Evolutionary conservation across 83 land plant genomes (phyloP), one percentile per base, ranked within the genome.

Genomic region (Picea abies): DNA sequence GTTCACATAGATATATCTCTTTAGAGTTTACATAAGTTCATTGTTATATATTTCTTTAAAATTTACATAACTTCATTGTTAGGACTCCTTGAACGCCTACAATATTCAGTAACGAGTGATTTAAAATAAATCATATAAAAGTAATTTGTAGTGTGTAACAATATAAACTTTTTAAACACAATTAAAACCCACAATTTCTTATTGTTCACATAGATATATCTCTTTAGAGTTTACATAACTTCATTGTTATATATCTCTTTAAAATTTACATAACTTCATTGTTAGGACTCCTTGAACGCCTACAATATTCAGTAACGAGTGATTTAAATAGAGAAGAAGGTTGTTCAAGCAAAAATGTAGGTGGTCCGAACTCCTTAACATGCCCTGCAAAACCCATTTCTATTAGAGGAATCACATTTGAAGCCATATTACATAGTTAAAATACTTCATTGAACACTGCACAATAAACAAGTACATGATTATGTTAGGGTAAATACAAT

Each of bases 21-120:
- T 44, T 44, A 14, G 9, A 67, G 16, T 67, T 15, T 67, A 67
- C 26, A 67, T 67, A 67, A 35, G 4, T 3, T 23, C 71, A 67
- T 29, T 17, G 16, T 29, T 16, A 67, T 9, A 32, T 32, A 32
- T 32, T 1, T 32, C 2, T 32, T 32, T 32, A 32, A 32, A 32
- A 32, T 32, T 32, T 32, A 32, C 35, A 32, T 32, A 32, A 32
- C 35, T 32, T 32, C 35, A 32, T 32, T 32, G 35, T 32, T 1
- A 32, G 35, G 32, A 65, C 68, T 65, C 10, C n/a, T 65, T 19
- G 88, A 83, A 60, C 88, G 65, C 39, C 75, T 56, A 12, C 82
- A 62, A 69, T 86, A 86, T 63, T 86, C 88, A 32, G 68, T 82
- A 11, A 86, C 88, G 15, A 86, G 79, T 15, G 82, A 41, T 61